phyloP scores from a whole-genome alignment of 768 basidiomycete species.

The Suillus subaureus region DNA sequence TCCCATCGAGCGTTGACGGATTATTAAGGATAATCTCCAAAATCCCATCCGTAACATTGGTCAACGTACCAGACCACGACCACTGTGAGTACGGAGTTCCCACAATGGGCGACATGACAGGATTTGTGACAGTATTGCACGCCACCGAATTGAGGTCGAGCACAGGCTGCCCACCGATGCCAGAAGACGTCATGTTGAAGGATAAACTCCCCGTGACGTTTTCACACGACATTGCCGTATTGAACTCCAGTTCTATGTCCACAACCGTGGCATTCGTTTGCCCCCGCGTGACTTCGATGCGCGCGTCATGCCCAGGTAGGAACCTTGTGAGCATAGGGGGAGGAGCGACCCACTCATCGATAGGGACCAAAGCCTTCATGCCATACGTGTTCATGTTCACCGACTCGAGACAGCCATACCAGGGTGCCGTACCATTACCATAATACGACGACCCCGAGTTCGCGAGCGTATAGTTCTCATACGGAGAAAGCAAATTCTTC shows the following conservation, averaged over 20 bases:
- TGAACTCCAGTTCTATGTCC: constrained; percentile 80
- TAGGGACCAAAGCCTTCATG: constrained; percentile 82
- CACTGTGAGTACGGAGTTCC: constrained; percentile 62
- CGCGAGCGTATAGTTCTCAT: constrained; percentile 72
- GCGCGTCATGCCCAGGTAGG: constrained; percentile 83
- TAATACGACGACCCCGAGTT: constrained; percentile 68
- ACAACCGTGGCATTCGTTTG: constrained; percentile 57
- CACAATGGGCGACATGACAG: constrained; percentile 50
- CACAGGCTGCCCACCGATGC: constrained; percentile 56
- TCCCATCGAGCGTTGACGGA: constrained; percentile 43
- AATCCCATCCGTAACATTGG: constrained; percentile 81
- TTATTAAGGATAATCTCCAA: constrained; percentile 70
- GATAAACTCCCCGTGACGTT: constrained; percentile 64
- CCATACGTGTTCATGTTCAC: constrained; percentile 74
- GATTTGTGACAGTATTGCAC: constrained; percentile 53
- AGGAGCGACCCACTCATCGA: constrained; percentile 65
- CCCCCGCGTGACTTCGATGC: constrained; percentile 46
- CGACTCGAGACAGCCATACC: constrained; percentile 68
- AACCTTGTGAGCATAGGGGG: constrained; percentile 79
- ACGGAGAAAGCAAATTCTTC: constrained; percentile 80
- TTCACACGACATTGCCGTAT: constrained; percentile 70
- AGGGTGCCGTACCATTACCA: constrained; percentile 60
- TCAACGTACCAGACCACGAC: constrained; percentile 75
- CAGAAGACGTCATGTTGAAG: constrained; percentile 71
- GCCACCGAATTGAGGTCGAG: constrained; percentile 43